These are phyloP conservation scores for Candida quercuum DNA, from an alignment of 805 yeast species.

Conservation along the genomic window DNA sequence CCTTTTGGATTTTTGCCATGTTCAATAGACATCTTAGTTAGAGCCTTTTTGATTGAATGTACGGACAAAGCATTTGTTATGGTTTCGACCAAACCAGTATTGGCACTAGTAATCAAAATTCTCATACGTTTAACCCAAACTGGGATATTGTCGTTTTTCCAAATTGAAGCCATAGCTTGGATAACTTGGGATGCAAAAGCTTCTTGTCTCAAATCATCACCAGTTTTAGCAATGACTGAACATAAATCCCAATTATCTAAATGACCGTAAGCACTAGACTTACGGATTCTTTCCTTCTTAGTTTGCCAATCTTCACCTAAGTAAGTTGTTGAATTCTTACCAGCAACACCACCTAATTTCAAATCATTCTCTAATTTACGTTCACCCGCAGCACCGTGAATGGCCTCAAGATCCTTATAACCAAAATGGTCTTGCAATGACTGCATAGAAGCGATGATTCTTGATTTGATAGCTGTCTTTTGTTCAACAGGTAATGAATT, in stretches of 20 bases:
- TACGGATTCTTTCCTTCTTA: constrained; percentile 75
- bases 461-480: constrained; percentile 58
- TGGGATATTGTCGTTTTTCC: constrained; percentile 64
- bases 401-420: constrained; percentile 41
- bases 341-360: constrained; percentile 68
- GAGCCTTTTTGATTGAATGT: constrained; percentile 89
- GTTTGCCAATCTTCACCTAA: constrained; percentile 91
- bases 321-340: constrained; percentile 39
- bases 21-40: constrained; percentile 68
- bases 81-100: constrained; percentile 91
- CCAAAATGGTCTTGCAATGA: constrained; percentile 66
- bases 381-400: constrained; percentile 77
- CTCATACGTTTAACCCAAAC: constrained; percentile 95
- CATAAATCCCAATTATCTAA: constrained; percentile 90
- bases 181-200: constrained; percentile 96
- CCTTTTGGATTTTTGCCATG: constrained; percentile 69
- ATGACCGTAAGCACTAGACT: constrained; percentile 77
- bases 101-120: constrained; percentile 84
- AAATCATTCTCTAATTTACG: constrained; percentile 89
- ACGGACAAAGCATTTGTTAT: constrained; percentile 91
- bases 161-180: constrained; percentile 77
- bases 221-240: constrained; percentile 94
- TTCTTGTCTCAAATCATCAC: constrained; percentile 93
- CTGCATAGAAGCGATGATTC: constrained; percentile 71
- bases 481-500: constrained; percentile 51